Percentiles rank a stretch among this genome's conserved stretches.
Conservation (phyloP, 148 eudicot genomes). For the Drosera capensis region DNA sequence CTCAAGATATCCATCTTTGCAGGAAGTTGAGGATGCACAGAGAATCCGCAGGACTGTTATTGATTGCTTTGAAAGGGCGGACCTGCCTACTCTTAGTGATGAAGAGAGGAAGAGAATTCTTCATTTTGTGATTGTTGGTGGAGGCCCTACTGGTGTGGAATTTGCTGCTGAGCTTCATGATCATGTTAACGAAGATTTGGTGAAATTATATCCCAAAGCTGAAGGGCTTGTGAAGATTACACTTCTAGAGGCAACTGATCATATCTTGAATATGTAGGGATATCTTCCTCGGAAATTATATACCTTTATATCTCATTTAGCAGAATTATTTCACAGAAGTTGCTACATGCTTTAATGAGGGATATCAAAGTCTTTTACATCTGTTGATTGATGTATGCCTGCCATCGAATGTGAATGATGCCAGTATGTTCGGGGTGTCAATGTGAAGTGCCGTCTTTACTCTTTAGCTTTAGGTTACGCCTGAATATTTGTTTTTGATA, state of each 20-base stretch:
- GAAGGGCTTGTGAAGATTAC: slow-evolving; percentile 37
- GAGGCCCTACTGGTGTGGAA: slow-evolving; percentile 67
- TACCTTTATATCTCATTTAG: too few relatives aligned
- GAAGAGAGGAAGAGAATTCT: slow-evolving; percentile 32
- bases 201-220: slow-evolving; percentile 32
- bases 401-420: too few relatives aligned
- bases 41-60: slow-evolving; percentile 39
- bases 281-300: neutral
- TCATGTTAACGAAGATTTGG: slow-evolving; percentile 40
- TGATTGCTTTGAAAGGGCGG: slow-evolving; percentile 59
- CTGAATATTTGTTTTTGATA: neutral
- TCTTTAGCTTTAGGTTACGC: too few relatives aligned
- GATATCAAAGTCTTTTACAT: too few relatives aligned
- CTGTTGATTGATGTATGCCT: too few relatives aligned
- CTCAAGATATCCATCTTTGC: slow-evolving; percentile 1
- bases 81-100: slow-evolving; percentile 37
- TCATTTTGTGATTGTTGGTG: slow-evolving; percentile 57
- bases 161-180: slow-evolving; percentile 64
- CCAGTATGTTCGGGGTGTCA: too few relatives aligned
- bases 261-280: slow-evolving; percentile 52
- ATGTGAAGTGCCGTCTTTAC: too few relatives aligned
- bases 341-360: too few relatives aligned
- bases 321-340: too few relatives aligned
- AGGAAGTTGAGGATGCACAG: slow-evolving; percentile 68
- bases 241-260: slow-evolving; percentile 52